Evolutionary conservation across 2,329 filamentous ascomycete genomes (phyloP).

Genomic region (Plectosphaerella plurivora): DNA sequence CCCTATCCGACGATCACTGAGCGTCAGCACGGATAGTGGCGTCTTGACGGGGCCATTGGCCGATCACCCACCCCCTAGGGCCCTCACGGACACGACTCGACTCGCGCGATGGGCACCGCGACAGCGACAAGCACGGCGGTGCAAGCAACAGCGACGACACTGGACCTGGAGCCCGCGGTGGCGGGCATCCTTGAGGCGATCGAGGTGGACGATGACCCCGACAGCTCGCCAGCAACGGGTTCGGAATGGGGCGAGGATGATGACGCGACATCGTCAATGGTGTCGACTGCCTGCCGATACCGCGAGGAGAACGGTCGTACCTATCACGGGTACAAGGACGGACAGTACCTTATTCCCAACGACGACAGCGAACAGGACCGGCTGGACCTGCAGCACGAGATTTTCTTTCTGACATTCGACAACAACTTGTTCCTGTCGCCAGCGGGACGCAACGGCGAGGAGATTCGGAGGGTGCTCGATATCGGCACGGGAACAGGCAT

Average conservation of each 20-base stretch:
- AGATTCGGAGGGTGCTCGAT: slow-evolving; percentile 30
- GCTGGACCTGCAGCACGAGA: slow-evolving; percentile 22
- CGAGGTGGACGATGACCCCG: not conserved
- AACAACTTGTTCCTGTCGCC: slow-evolving; percentile 16
- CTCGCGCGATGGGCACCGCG: not conserved
- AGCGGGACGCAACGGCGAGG: slow-evolving; percentile 6
- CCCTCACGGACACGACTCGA: not conserved
- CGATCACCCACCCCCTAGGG: not conserved
- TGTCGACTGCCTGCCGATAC: slow-evolving; percentile 30
- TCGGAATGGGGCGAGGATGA: not conserved
- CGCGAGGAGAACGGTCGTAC: slow-evolving; percentile 34
- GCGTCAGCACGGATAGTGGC: not conserved
- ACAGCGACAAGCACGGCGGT: too few relatives aligned
- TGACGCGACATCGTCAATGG: slow-evolving; percentile 16
- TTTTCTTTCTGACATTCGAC: slow-evolving; percentile 19
- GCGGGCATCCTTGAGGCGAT: not conserved
- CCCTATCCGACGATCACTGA: not conserved
- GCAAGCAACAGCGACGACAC: not conserved
- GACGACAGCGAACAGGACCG: slow-evolving; percentile 19
- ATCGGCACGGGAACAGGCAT: slow-evolving; percentile 44
- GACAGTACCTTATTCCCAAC: slow-evolving; percentile 19
- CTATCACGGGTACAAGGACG: slow-evolving; percentile 28
- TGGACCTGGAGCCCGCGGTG: not conserved
- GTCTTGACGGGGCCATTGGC: not conserved
- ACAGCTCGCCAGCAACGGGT: not conserved